phyloP scores from a whole-genome alignment of 768 basidiomycete genomes.

The Boletus sp. region DNA sequence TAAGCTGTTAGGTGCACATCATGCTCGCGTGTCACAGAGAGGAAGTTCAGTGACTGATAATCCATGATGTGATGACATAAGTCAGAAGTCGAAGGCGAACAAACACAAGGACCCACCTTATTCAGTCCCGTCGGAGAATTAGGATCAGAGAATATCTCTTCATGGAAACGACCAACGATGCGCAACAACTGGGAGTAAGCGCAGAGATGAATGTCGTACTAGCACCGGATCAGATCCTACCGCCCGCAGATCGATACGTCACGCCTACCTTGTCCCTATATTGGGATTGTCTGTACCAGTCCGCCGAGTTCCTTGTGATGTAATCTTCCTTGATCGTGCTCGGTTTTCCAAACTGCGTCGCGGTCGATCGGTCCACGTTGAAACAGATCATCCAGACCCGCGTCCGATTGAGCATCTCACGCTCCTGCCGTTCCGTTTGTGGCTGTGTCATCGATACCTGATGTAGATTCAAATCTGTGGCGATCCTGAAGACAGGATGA shows the following conservation, averaged over 20 bases:
- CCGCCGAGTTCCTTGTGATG: constrained; percentile 65
- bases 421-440: constrained; percentile 71
- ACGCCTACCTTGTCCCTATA: constrained; percentile 54
- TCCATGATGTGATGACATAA: constrained; percentile 2
- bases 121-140: constrained; percentile 66
- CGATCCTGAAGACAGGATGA: constrained; percentile 49
- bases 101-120: constrained; percentile 42
- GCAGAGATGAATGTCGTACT: constrained; percentile 79
- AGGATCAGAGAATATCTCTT: constrained; percentile 73
- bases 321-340: constrained; percentile 85
- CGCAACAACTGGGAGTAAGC: constrained; percentile 68
- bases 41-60: constrained; percentile 63
- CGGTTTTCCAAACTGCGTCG: constrained; percentile 88
- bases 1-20: constrained; percentile 57
- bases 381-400: constrained; percentile 92
- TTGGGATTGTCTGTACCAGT: constrained; percentile 73
- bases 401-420: constrained; percentile 81
- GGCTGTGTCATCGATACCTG: constrained; percentile 58
- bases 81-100: not conserved
- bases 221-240: not conserved
- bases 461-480: constrained; percentile 87
- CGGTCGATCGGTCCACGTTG: constrained; percentile 83
- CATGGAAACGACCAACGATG: constrained; percentile 73
- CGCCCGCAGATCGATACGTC: not conserved
- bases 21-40: constrained; percentile 56